Evolutionary conservation across 106 monocot genomes (phyloP), one percentile per base, ranked within the genome.

Genomic region (Alisma plantagoaquatica): DNA sequence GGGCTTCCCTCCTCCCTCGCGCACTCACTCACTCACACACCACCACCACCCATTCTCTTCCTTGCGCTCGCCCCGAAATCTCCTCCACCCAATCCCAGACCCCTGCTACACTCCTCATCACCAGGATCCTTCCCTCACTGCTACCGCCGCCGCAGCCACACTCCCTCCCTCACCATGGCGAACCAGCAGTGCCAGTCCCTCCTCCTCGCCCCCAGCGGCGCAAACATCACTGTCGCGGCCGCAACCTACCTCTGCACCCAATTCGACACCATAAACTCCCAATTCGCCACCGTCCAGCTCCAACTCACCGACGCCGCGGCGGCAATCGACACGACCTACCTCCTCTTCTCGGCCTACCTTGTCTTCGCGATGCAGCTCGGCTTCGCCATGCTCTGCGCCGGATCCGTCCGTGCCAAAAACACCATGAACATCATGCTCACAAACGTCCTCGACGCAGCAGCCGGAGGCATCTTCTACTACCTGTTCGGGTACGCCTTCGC

Each of bases 361-460:
- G 92, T 92, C 31, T 92, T 92, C 61, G 75, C 73, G 35, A 92
- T 92, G 92, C 86, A 92, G 71, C 86, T 92, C 11, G 92, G 92
- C 41, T 92, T 92, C 64, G 92, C 92, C 46, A 92, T 86, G 92
- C 82, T 92, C 32, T 92, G 92, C 51, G 92, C 86, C 14, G 92
- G 92, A 2, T 92, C 92, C 21, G 92, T 92, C 51, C 81, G 92
- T 1, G 75, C 82, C 45, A 92, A 92, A 67, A 92, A 92, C 65
- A 73, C 92, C 57, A 62, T 87, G 74, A 93, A 92, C 82, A 86
- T 92, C 68, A 86, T 92, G 92, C 86, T 92, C 70, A 92, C 92
- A 67, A 92, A 92, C 71, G 81, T 92, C 46, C 69, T 92, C 51
- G 92, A 92, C 57, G 92, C 92, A 21, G 85, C 78, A 18, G 78